Percentiles rank a stretch among this genome's conserved stretches.
phyloP scores from a whole-genome alignment of 192 early-diverging fungal genomes.

The Coemansia umbellata region DNA sequence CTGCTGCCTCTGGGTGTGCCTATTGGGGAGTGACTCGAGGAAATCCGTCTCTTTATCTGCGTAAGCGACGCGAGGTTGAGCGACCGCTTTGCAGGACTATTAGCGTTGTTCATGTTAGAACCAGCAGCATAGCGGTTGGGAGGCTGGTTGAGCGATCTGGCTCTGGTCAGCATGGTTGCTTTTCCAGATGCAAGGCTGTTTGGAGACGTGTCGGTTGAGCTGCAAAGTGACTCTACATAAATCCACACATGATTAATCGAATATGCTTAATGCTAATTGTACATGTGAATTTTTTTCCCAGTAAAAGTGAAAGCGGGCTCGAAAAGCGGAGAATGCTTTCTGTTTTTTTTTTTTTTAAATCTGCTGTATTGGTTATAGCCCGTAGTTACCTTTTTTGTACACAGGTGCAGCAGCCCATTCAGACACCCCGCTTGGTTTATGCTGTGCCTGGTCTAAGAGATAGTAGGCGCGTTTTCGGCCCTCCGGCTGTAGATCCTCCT shows the following conservation, averaged over 20 bases:
- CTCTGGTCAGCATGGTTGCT: background rate
- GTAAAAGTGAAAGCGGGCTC: background rate
- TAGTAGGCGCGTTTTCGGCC: background rate
- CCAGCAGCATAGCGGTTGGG: background rate
- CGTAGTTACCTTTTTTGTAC: slow-evolving; percentile 1
- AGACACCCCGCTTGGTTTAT: background rate
- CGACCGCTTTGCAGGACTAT: background rate
- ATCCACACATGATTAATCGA: too few species aligned
- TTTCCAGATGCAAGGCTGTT: too few species aligned
- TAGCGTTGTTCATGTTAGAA: background rate
- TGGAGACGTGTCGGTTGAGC: too few species aligned
- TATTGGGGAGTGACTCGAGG: background rate
- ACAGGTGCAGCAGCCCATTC: background rate
- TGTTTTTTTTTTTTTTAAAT: background rate
- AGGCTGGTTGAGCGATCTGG: background rate
- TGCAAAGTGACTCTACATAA: too few species aligned
- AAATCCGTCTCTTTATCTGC: slow-evolving; percentile 9
- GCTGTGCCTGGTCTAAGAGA: background rate
- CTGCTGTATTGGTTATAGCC: too few species aligned
- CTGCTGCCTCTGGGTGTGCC: background rate
- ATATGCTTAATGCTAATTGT: too few species aligned
- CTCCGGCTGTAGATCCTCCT: too few species aligned
- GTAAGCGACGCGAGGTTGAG: slow-evolving; percentile 2
- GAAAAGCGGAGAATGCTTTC: background rate
- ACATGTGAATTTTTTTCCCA: too few species aligned